phyloP scores from a whole-genome alignment of 2,329 filamentous ascomycete species.

The Aschersonia sp. region DNA sequence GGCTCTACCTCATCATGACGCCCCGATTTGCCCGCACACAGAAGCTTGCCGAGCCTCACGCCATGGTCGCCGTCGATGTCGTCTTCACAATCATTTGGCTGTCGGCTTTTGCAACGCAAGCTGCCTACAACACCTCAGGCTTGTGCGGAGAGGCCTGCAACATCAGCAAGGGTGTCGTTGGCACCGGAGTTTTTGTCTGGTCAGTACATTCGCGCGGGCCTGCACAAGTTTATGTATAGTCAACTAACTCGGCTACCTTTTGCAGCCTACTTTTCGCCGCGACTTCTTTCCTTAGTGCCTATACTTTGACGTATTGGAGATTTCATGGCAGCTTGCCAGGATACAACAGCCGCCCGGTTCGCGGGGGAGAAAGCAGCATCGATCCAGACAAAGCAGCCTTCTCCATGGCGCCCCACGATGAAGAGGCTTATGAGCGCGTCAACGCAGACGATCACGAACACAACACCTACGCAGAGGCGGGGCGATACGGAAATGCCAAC shows the following conservation, averaged over 20 bases:
- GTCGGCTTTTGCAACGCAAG: constrained; percentile 51
- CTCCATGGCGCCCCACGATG: constrained; percentile 51
- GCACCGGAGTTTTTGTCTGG: constrained; percentile 47
- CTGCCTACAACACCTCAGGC: constrained; percentile 44
- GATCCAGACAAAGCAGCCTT: constrained; percentile 58
- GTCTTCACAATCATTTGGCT: constrained; percentile 49
- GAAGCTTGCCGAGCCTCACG: constrained; percentile 46
- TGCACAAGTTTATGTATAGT: too few relatives aligned
- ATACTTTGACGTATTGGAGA: constrained; percentile 46
- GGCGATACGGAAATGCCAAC: constrained; percentile 21
- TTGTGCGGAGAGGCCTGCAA: constrained; percentile 41
- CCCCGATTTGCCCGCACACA: constrained; percentile 49
- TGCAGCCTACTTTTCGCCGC: constrained; percentile 38
- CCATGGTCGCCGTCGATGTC: constrained; percentile 43
- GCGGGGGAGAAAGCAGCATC: constrained; percentile 33
- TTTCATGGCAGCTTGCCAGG: constrained; percentile 48
- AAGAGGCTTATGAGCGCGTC: constrained; percentile 50
- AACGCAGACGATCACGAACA: constrained; percentile 39
- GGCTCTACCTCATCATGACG: constrained; percentile 51
- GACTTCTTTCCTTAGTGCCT: constrained; percentile 39
- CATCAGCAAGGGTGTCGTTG: constrained; percentile 50
- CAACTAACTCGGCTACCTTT: background rate
- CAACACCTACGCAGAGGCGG: constrained; percentile 16
- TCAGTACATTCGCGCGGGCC: constrained; percentile 20
- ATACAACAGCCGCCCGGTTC: constrained; percentile 35